Evolutionary conservation across 2,329 filamentous ascomycete genomes (phyloP).

Genomic region (Epichloe sibirici): DNA sequence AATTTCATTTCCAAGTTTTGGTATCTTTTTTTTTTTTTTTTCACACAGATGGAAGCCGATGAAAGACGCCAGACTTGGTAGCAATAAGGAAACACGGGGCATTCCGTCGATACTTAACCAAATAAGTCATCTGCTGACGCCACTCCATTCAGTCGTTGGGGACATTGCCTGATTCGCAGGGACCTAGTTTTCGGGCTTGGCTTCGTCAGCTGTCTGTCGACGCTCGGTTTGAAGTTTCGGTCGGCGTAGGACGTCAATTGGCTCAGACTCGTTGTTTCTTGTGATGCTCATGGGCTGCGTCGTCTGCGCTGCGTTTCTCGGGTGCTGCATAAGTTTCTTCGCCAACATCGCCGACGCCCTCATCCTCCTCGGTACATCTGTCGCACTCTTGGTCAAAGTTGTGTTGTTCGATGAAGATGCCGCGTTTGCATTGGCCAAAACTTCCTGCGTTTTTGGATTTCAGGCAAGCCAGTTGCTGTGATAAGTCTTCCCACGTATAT

Average conservation of each 20-base stretch:
- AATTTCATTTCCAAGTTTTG: too few relatives aligned
- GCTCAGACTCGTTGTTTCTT: constrained; percentile 22
- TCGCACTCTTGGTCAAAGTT: constrained; percentile 36
- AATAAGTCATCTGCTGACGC: neutral
- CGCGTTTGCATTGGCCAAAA: constrained; percentile 31
- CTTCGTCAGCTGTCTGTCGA: too few relatives aligned
- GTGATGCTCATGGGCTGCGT: constrained; percentile 8
- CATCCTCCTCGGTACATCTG: constrained; percentile 28
- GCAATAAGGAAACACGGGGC: neutral
- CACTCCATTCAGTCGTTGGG: neutral
- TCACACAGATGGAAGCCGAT: too few relatives aligned
- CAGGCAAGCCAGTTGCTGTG: constrained; percentile 34
- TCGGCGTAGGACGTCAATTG: neutral
- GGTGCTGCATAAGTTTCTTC: constrained; percentile 13
- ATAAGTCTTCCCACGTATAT: constrained; percentile 32
- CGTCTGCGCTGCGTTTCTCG: constrained; percentile 12
- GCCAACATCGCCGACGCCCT: constrained; percentile 29
- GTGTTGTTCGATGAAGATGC: constrained; percentile 30
- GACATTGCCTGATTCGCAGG: neutral
- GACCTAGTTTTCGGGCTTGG: too few relatives aligned
- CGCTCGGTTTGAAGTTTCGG: too few relatives aligned
- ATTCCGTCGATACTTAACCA: too few relatives aligned
- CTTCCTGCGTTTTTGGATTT: constrained; percentile 35
- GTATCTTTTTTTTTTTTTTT: too few relatives aligned
- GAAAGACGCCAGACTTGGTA: too few relatives aligned